These are phyloP conservation scores for Trichoderma citrinoviride DNA, from an alignment of 2,329 filamentous ascomycete genomes.

Conservation along the genomic window DNA sequence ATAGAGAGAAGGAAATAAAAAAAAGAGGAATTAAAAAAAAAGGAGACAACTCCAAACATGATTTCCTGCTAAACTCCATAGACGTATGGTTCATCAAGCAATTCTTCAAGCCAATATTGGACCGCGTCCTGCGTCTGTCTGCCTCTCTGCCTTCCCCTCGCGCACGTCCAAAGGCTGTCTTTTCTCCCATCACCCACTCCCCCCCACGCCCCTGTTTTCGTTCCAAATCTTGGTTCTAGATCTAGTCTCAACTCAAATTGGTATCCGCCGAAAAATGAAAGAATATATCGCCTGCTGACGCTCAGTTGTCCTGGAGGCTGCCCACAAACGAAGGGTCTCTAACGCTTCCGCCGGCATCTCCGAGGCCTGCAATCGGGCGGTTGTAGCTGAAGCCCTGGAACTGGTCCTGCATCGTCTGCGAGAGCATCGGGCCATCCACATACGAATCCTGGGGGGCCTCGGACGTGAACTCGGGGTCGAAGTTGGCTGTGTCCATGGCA, in stretches of 20 bases:
- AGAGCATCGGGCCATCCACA: slow-evolving; percentile 85
- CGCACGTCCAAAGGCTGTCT: background rate
- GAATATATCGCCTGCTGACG: background rate
- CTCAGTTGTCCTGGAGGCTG: slow-evolving; percentile 53
- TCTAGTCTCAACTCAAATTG: slow-evolving; percentile 21
- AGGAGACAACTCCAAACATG: slow-evolving; percentile 12
- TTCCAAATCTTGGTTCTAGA: slow-evolving; percentile 13
- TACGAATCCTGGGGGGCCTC: slow-evolving; percentile 90
- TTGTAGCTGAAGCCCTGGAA: slow-evolving; percentile 98
- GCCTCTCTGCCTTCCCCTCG: background rate
- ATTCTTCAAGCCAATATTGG: slow-evolving; percentile 13
- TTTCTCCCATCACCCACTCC: background rate
- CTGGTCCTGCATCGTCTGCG: slow-evolving; percentile 94
- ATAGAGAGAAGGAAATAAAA: no score
- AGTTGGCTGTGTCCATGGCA: slow-evolving; percentile 88
- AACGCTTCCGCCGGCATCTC: slow-evolving; percentile 90
- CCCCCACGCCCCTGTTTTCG: background rate
- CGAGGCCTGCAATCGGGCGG: slow-evolving; percentile 86
- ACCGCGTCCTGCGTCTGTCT: background rate
- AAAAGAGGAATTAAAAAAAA: background rate
- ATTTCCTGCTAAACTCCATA: slow-evolving; percentile 23
- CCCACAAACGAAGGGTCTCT: slow-evolving; percentile 75
- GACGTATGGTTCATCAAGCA: slow-evolving; percentile 22
- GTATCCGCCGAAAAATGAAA: slow-evolving; percentile 8
- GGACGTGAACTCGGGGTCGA: slow-evolving; percentile 86